Percentiles rank a stretch among this genome's conserved stretches.
These are phyloP conservation scores for Aethionema arabicum DNA, from an alignment of 345 rosid species.

Conservation along the genomic window DNA sequence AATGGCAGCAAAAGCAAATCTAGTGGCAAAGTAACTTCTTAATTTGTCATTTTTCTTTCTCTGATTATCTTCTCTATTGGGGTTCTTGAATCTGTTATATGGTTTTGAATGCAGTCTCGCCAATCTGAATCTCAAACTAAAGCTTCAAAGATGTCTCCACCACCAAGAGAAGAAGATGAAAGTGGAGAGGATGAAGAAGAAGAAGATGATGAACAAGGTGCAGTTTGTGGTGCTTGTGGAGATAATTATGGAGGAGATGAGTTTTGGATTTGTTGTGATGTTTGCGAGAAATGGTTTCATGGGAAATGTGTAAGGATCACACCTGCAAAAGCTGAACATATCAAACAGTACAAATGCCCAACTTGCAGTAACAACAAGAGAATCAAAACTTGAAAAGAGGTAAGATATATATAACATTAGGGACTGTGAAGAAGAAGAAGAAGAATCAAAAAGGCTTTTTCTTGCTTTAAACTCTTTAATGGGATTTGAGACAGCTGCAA, in stretches of 20 bases:
- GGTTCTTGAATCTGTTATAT: conserved; percentile 1
- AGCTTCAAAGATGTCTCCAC: conserved; percentile 37
- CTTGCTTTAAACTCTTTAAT: conserved; percentile 27
- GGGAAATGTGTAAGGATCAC: conserved; percentile 41
- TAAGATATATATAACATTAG: conserved; percentile 24
- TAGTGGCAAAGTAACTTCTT: conserved; percentile 52
- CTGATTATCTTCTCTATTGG: not conserved
- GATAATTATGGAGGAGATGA: conserved; percentile 41
- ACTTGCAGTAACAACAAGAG: conserved; percentile 38
- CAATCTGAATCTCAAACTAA: conserved; percentile 36
- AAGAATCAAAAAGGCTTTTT: conserved; percentile 25
- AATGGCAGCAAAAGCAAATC: conserved; percentile 76
- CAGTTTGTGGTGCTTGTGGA: conserved; percentile 40
- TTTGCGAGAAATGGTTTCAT: conserved; percentile 42
- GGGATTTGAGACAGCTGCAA: conserved; percentile 30
- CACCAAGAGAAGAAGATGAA: conserved; percentile 36
- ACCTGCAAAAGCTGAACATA: conserved; percentile 41
- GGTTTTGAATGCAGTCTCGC: conserved; percentile 29
- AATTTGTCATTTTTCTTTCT: not conserved
- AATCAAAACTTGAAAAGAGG: conserved; percentile 24
- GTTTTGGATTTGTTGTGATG: conserved; percentile 42
- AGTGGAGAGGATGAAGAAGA: conserved; percentile 42
- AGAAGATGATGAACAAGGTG: conserved; percentile 44
- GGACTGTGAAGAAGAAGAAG: conserved; percentile 23
- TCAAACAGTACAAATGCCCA: conserved; percentile 42